Percentiles rank a stretch among this genome's conserved stretches.
Evolutionary conservation across 257 asterid species (phyloP).

Genomic region (Forsythia suspensa): DNA sequence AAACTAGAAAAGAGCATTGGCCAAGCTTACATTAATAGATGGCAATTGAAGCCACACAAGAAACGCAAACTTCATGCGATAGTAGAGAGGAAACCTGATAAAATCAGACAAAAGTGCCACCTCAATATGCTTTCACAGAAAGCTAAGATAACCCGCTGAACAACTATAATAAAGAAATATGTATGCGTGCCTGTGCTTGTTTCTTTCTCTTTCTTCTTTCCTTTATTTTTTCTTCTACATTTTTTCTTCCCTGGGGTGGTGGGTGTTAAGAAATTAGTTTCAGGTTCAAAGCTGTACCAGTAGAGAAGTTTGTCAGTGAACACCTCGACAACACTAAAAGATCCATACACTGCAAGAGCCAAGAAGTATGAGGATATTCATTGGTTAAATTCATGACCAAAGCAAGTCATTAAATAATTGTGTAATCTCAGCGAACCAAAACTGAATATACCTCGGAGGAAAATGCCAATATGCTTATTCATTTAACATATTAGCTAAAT

Average conservation of each 20-base stretch:
- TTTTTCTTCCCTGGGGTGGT: background rate
- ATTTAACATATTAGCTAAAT: background rate
- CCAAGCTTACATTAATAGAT: slow-evolving; percentile 61
- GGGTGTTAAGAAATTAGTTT: background rate
- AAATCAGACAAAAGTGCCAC: background rate
- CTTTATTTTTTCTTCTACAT: background rate
- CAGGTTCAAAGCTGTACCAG: slow-evolving; percentile 55
- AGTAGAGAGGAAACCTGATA: slow-evolving; percentile 87
- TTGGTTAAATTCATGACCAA: slow-evolving; percentile 14
- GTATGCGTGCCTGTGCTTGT: too few species aligned
- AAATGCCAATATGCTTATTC: slow-evolving; percentile 4
- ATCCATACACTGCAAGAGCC: slow-evolving; percentile 99
- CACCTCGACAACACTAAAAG: slow-evolving; percentile 73
- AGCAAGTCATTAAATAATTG: slow-evolving; percentile 6
- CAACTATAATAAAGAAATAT: slow-evolving; percentile 7
- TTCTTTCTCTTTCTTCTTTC: too few species aligned
- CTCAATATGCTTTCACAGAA: slow-evolving; percentile 13
- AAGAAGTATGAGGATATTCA: slow-evolving; percentile 4
- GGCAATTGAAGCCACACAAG: slow-evolving; percentile 99
- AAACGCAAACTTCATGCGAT: slow-evolving; percentile 93
- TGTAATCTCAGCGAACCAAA: slow-evolving; percentile 1
- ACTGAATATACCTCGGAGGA: background rate
- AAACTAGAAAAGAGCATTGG: slow-evolving; percentile 12
- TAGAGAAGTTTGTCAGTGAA: slow-evolving; percentile 79
- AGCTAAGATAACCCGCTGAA: slow-evolving; percentile 11